A percentile compares a stretch with the other conserved stretches of the same genome.
Conservation (phyloP, 164 flowering plant genomes). For the Umbilicus rupestris region DNA sequence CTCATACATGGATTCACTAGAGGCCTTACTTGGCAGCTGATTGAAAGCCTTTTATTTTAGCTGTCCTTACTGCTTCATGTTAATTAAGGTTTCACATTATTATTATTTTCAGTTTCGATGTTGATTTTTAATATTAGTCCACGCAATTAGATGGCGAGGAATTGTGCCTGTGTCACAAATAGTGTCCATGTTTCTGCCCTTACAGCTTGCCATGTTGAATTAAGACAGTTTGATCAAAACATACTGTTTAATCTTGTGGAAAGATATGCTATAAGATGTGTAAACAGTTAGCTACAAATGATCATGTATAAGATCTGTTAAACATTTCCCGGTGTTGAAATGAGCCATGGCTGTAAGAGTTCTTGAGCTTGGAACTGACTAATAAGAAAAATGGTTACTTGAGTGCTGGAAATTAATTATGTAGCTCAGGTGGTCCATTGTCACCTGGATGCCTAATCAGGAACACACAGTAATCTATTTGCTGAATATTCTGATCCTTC, state of each 20-base stretch:
- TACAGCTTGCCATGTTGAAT: not conserved
- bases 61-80: not conserved
- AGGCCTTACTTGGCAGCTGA: not conserved
- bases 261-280: not conserved
- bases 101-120: not conserved
- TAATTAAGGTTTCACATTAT: not conserved
- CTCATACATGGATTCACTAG: not conserved
- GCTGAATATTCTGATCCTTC: not conserved
- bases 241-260: not conserved
- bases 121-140: not conserved
- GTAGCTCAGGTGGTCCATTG: not conserved
- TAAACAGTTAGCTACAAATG: not conserved
- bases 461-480: not conserved
- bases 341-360: not conserved
- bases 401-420: not conserved
- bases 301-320: not conserved
- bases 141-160: not conserved
- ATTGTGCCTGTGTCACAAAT: not conserved
- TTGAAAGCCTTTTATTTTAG: not conserved
- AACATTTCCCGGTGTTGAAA: not conserved
- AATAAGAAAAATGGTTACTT: not conserved
- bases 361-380: too few species aligned
- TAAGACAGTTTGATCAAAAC: not conserved
- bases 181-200: not conserved
- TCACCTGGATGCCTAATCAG: not conserved